These are phyloP conservation scores for Aspergillus sp. DNA, from an alignment of 2,329 filamentous ascomycete genomes.

Conservation along the genomic window DNA sequence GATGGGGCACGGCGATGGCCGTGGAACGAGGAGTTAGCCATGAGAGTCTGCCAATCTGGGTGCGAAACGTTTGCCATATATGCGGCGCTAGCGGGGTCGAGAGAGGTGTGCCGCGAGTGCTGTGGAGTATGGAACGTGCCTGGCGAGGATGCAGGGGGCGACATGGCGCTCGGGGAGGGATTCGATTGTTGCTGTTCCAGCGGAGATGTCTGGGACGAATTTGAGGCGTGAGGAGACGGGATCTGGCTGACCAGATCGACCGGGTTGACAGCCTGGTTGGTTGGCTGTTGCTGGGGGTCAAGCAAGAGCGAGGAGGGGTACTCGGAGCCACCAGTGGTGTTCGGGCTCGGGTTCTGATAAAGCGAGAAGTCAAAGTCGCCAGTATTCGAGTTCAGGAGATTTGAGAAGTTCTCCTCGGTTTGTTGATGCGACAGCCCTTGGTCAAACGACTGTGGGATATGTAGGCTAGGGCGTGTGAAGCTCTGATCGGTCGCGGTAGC, in stretches of 20 bases:
- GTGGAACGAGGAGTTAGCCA: slow-evolving; percentile 64
- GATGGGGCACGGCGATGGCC: slow-evolving; percentile 82
- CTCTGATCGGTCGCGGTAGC: slow-evolving; percentile 32
- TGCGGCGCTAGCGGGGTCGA: slow-evolving; percentile 61
- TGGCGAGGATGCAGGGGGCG: slow-evolving; percentile 56
- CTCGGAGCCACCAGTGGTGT: slow-evolving; percentile 31
- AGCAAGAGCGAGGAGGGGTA: slow-evolving; percentile 41
- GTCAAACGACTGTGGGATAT: slow-evolving; percentile 39
- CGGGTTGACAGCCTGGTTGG: slow-evolving; percentile 47
- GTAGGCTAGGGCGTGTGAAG: slow-evolving; percentile 32
- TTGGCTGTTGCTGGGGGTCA: slow-evolving; percentile 39
- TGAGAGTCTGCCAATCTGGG: slow-evolving; percentile 58
- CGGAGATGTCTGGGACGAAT: slow-evolving; percentile 57
- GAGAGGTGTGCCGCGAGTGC: slow-evolving; percentile 60
- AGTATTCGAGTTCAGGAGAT: slow-evolving; percentile 39
- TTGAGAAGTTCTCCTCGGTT: slow-evolving; percentile 38
- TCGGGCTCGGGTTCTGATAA: slow-evolving; percentile 35
- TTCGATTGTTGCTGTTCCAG: slow-evolving; percentile 53
- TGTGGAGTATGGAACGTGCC: slow-evolving; percentile 52
- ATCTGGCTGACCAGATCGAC: slow-evolving; percentile 48
- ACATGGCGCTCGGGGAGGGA: slow-evolving; percentile 53
- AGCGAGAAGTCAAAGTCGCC: slow-evolving; percentile 40
- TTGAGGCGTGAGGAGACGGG: slow-evolving; percentile 51
- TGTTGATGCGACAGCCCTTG: slow-evolving; percentile 29
- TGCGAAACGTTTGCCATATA: slow-evolving; percentile 51